A percentile compares a stretch with the other conserved stretches of the same genome.
Evolutionary conservation across 1,139 yeast genomes (phyloP).

Genomic region (Taiozyma sp.): DNA sequence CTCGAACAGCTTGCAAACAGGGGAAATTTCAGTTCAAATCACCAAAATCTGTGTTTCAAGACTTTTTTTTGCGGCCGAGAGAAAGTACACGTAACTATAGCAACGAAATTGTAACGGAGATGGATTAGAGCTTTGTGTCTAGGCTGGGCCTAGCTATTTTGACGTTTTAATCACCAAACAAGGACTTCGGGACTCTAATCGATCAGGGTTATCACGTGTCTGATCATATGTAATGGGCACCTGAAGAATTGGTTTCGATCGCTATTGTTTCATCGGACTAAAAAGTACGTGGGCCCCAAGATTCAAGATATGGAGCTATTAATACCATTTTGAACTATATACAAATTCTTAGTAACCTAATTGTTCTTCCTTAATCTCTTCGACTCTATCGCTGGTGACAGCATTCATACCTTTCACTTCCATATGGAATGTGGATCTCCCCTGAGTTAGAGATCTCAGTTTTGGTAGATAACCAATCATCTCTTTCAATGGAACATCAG

Average conservation of each 20-base stretch:
- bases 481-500: conserved; percentile 79
- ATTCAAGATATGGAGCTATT: too few species aligned
- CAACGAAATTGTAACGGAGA: not conserved
- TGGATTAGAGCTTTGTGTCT: not conserved
- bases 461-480: conserved; percentile 86
- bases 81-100: not conserved
- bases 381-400: conserved; percentile 44
- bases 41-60: not conserved
- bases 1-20: not conserved
- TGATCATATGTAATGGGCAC: too few species aligned
- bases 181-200: too few species aligned
- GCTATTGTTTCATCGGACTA: too few species aligned
- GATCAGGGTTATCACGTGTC: too few species aligned
- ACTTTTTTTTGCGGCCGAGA: not conserved
- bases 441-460: conserved; percentile 82
- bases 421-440: conserved; percentile 84
- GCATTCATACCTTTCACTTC: conserved; percentile 68
- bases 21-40: not conserved
- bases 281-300: too few species aligned
- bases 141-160: not conserved
- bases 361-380: conserved; percentile 29
- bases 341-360: not conserved
- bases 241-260: too few species aligned
- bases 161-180: too few species aligned
- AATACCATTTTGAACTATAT: not conserved